These are phyloP conservation scores for Babesia gibsoni DNA, from an alignment of 169 alveolate genomes.

Conservation along the genomic window DNA sequence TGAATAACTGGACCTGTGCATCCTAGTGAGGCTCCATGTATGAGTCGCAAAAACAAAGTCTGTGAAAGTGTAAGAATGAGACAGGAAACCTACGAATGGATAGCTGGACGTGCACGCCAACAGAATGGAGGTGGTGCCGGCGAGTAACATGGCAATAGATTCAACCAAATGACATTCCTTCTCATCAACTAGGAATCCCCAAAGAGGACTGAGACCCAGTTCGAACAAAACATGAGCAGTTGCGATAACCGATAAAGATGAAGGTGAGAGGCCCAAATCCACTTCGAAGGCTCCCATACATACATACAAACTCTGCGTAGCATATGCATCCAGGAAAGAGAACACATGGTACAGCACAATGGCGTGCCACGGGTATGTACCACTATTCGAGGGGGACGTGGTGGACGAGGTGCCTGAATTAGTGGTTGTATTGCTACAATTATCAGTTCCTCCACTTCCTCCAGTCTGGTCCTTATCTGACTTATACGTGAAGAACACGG, in stretches of 20 bases:
- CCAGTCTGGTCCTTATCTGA: too few relatives aligned
- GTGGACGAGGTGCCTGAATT: too few relatives aligned
- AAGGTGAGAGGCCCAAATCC: conserved; percentile 80
- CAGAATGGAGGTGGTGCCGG: conserved; percentile 82
- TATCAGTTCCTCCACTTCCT: too few relatives aligned
- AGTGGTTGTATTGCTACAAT: too few relatives aligned
- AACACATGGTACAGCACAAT: not conserved
- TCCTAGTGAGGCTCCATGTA: conserved; percentile 49
- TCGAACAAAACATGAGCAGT: conserved; percentile 81
- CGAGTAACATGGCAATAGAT: conserved; percentile 78
- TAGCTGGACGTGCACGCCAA: conserved; percentile 60
- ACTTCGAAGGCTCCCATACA: conserved; percentile 85
- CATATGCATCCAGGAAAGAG: conserved; percentile 9
- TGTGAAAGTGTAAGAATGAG: not conserved
- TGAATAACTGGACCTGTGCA: conserved; percentile 51
- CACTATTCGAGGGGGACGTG: too few relatives aligned
- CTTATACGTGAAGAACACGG: conserved; percentile 23
- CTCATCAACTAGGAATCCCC: conserved; percentile 87
- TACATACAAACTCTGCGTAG: conserved; percentile 1
- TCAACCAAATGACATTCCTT: conserved; percentile 80
- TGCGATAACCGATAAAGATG: conserved; percentile 77
- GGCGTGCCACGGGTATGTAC: not conserved
- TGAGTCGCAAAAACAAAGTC: conserved; percentile 27
- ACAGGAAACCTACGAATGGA: conserved; percentile 23
- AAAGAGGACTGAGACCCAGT: conserved; percentile 82